These are phyloP conservation scores for Rheum nobile DNA, from an alignment of 148 eudicot genomes.

Conservation along the genomic window DNA sequence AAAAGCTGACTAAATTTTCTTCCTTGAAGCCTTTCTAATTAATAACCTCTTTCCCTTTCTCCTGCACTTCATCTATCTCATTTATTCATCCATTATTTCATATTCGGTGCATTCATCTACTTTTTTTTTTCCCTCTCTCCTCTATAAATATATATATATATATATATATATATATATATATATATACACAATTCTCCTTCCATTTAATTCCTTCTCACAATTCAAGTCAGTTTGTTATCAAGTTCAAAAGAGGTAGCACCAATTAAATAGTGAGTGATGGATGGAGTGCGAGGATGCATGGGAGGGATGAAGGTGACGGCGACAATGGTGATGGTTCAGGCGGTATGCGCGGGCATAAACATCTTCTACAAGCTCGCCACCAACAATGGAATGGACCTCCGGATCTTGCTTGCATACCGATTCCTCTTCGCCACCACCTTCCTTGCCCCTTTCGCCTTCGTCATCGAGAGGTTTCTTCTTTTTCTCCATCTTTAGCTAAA, in stretches of 20 bases:
- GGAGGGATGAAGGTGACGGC: slow-evolving; percentile 23
- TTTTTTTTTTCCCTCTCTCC: neutral
- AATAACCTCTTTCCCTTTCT: neutral
- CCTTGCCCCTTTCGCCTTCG: slow-evolving; percentile 29
- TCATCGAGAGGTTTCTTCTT: slow-evolving; percentile 29
- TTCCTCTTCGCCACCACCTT: slow-evolving; percentile 22
- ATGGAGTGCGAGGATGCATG: neutral
- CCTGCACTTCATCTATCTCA: neutral
- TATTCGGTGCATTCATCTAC: neutral
- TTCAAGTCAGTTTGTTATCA: neutral
- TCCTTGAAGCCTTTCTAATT: neutral
- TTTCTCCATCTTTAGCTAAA: too few species aligned
- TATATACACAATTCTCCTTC: too few species aligned
- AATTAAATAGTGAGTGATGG: neutral
- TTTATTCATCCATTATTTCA: too few species aligned
- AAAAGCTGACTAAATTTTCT: neutral
- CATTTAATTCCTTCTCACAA: too few species aligned
- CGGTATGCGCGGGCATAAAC: slow-evolving; percentile 16
- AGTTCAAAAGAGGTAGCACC: too few species aligned
- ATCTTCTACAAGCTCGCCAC: slow-evolving; percentile 33
- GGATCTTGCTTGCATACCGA: slow-evolving; percentile 29
- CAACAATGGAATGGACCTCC: slow-evolving; percentile 25
- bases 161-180: neutral
- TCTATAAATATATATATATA: neutral
- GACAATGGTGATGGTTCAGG: slow-evolving; percentile 30